Evolutionary conservation across 2,329 filamentous ascomycete genomes (phyloP), one percentile per base, ranked within the genome.

Genomic region (Alternaria viburni): DNA sequence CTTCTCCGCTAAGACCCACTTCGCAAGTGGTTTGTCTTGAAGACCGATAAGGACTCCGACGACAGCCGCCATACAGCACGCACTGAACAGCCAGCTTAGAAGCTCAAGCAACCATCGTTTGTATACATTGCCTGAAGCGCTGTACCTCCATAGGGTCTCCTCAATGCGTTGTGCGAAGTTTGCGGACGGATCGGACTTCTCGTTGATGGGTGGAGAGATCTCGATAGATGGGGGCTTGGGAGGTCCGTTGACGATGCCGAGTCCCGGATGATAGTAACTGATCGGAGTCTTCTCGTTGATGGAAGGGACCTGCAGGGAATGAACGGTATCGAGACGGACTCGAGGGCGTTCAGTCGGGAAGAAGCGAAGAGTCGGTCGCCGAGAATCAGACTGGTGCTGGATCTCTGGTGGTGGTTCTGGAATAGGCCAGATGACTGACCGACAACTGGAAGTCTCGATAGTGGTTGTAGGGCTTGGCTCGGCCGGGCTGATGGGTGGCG

Each of bases 151-250:
- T 0, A 77, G 17, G 1, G 11, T 50, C 10, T 73, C 19, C 25
- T 77, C 74, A 1, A 77, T 73, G 0, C 71, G 52, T n/a, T 77
- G 60, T 0, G 73, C 71, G 15, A 77, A 57, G 41, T 76, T 74
- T 0, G 61, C 12, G 0, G 26, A 6, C 0, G 23, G 6, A 6
- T 58, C 60, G 5, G 41, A 5, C 13, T 68, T 64, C 10, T 65
- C 66, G 6, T 61, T 44, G 11, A 41, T 11, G 1, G 65, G 57
- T 25, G 66, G 21, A 2, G 64, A 57, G 0, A 71, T 43, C 21
- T 65, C 26, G 3, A 72, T 66, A 0, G 65, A 62, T 0, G 70
- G 70, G 0, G 70, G 62, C 21, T 66, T 67, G 0, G 62, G 44
- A 0, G 26, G 32, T 0, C 68, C 67, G 15, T 63, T 21, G 0